These are phyloP conservation scores for Chaetomium olivaceum DNA, from an alignment of 2,329 filamentous ascomycete species.

Conservation along the genomic window DNA sequence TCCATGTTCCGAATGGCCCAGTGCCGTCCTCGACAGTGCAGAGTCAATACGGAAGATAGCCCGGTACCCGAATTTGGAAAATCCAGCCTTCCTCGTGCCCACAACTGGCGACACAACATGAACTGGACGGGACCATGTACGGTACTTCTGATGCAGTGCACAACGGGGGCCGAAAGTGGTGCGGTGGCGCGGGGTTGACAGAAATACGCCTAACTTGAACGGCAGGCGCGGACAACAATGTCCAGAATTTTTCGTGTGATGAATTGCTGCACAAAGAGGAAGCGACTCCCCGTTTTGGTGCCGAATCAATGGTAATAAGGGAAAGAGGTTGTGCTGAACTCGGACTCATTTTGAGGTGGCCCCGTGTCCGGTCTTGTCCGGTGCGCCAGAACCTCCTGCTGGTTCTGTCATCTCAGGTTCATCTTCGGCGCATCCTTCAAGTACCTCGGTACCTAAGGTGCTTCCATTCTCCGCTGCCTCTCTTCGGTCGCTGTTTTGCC, in stretches of 20 bases:
- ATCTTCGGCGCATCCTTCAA: too few relatives aligned
- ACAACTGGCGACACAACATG: background rate
- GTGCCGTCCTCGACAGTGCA: background rate
- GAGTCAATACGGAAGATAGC: background rate
- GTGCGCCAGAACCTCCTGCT: background rate
- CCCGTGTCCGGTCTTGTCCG: background rate
- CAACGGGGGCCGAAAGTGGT: background rate
- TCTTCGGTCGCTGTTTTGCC: background rate
- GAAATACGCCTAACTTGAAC: background rate
- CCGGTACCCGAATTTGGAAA: too few relatives aligned
- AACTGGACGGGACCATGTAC: too few relatives aligned
- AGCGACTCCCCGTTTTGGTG: constrained; percentile 5
- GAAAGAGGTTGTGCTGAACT: background rate
- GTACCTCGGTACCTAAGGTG: too few relatives aligned
- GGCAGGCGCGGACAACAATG: background rate
- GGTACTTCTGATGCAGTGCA: background rate
- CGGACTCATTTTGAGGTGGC: too few relatives aligned
- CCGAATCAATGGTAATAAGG: background rate
- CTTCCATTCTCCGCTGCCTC: too few relatives aligned
- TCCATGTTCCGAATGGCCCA: background rate
- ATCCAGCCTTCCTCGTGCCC: too few relatives aligned
- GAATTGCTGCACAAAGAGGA: background rate
- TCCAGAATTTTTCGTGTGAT: background rate
- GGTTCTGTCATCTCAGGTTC: background rate
- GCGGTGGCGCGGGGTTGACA: background rate